Evolutionary conservation across 768 basidiomycete species (phyloP), one percentile per base, ranked within the genome.

Genomic region (Mycena olivaceomarginata): DNA sequence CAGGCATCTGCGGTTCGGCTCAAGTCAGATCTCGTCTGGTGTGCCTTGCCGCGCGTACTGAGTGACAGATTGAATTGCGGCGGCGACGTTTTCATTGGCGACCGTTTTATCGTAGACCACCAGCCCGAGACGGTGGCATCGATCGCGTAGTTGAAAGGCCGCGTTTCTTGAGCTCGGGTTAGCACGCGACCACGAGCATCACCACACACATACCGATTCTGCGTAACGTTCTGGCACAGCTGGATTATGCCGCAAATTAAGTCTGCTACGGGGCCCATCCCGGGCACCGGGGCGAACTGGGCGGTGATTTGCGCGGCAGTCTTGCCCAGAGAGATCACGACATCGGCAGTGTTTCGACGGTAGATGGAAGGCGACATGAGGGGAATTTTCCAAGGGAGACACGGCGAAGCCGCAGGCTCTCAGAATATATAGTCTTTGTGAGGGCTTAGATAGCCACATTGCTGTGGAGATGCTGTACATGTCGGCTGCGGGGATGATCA

Each of bases 211-310:
- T 79, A 91, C 92, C 86, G 87, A 81, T 93, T 93, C 2, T 85
- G 83, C 3, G 84, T 76, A 12, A 92, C 89, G 77, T 89, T 88
- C 56, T 88, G 86, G 80, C 91, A 88, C 41, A 90, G 83, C 66
- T 87, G 71, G 25, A 92, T 82, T 56, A 93, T 89, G 43, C 80
- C 84, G 57, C 86, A 87, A 16, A 91, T 79, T 1, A 88, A 71
- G 20, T 88, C 89, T 39, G 89, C 85, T 15, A 87, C 86, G 15
- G 88, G 86, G 10, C 82, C 84, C 16, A 92, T 83, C 65, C 86
- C 90, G 41, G 92, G 92, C 9, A 92, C 83, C 12, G 90, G 89
- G 31, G 86, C 82, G 66, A 91, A 87, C 67, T 89, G 82, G 25
- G 91, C 89, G 20, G 90, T 84, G 2, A 89, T 83, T 79, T 91